Evolutionary conservation across 176 grass and related monocot genomes (phyloP), one percentile per base, ranked within the genome.

Genomic region (Bromus sterilis): DNA sequence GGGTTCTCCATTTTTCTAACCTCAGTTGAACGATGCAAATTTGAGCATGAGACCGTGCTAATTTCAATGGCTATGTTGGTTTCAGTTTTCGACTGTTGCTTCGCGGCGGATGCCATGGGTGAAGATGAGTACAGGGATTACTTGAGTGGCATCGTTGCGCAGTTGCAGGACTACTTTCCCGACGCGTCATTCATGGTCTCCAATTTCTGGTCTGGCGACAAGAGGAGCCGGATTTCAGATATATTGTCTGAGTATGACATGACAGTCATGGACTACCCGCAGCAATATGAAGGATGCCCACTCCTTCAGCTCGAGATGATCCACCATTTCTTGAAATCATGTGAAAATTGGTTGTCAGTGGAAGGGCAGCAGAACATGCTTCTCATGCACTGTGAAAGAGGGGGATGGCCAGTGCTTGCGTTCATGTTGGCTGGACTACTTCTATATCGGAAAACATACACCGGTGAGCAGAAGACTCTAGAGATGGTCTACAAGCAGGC

Each of bases 401-500:
- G 90, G 71, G 93, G 96, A 1, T 98, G 96, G 96, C 96, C 96
- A 0, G 90, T 93, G 44, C 92, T 98, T 76, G 90, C 96, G 26
- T 98, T 98, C 79, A 93, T 98, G 90, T 75, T 98, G 35, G 90
- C 96, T 15, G 93, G 96, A 44, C 91, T 98, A 51, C 93, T 98
- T 60, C 80, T 98, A 53, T 98, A 92, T 79, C 74, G 89, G 55
- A 93, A 93, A 82, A 89, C 89, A 61, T 98, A 91, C 77, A 88
- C 78, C 10, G 90, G 93, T 8, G 96, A 98, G 78, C 90, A 93
- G 64, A 98, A 95, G 71, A 95, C 92, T 65, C 84, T 98, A 62
- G 96, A 98, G 65, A 95, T 98, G 93, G 96, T 98, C 36, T 98
- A 98, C 84, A 98, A 91, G 76, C 96, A 98, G 90, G 93, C 93